Evolutionary conservation across 805 yeast genomes (phyloP), one percentile per base, ranked within the genome.

Genomic region (Saturnispora halmiae): DNA sequence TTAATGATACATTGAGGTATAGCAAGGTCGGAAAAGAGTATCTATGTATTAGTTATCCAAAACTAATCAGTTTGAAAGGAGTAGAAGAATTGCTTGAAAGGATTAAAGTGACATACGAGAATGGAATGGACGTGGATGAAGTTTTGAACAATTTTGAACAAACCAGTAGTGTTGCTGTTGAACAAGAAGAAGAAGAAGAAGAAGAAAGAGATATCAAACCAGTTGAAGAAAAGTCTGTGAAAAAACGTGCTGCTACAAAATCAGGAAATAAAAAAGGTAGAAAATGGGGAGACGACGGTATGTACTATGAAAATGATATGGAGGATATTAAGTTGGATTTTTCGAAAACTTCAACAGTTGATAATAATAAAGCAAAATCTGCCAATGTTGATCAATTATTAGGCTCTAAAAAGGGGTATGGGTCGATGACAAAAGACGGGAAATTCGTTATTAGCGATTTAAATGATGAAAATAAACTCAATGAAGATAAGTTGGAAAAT

Each of bases 251-350:
- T n/a, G n/a, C n/a, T n/a, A n/a, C n/a, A n/a, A n/a, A n/a, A n/a
- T n/a, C n/a, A n/a, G 26, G 26, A 10, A 22, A 22, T 28, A 48
- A 75, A 54, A 67, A 65, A 54, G 60, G 65, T 25, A 69, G 90
- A 52, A 77, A 70, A 52, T 79, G 85, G 85, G 79, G 73, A 20
- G 72, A 72, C 24, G 81, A 77, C 51, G 88, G 87, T 6, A 49
- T 62, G 25, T 67, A 64, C 37, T 67, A 66, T 37, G 81, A 75
- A 26, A 66, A 58, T 9, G 63, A 56, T 16, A 50, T 33, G 10
- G 58, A 60, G 0, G 56, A 58, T 3, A 18, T 31, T 11, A 18
- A 30, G 3, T 56, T 81, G 33, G 88, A 81, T 52, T 80, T 77
- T 51, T 79, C 88, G 1, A 10, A 10, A 10, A 51, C 54, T 6